Evolutionary conservation across 1,139 yeast genomes (phyloP).

Genomic region (Candida sp.): DNA sequence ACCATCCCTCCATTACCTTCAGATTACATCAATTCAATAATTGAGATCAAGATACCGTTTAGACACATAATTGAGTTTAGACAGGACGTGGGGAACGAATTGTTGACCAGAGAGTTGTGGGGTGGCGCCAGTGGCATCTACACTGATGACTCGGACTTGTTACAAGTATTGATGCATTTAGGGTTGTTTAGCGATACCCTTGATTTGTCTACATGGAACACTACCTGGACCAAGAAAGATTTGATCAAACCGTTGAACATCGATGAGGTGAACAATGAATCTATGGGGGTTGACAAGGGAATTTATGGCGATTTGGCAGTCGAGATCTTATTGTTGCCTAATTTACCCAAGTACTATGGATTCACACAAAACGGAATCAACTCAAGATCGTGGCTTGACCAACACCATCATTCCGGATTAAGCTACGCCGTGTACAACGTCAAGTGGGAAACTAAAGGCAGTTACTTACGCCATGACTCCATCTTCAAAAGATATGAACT

Average conservation of each 20-base stretch:
- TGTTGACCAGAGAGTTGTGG: conserved; percentile 77
- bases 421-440: conserved; percentile 64
- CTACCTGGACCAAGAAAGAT: conserved; percentile 30
- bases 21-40: conserved; percentile 60
- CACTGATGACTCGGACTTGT: conserved; percentile 91
- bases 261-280: conserved; percentile 12
- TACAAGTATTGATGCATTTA: conserved; percentile 73
- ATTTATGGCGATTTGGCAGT: conserved; percentile 63
- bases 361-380: conserved; percentile 67
- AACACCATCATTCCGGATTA: conserved; percentile 66
- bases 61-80: conserved; percentile 33
- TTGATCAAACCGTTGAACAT: conserved; percentile 26
- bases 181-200: conserved; percentile 55
- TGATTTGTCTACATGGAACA: conserved; percentile 39
- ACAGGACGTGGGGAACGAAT: conserved; percentile 41
- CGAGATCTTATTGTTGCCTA: conserved; percentile 72
- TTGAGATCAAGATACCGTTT: conserved; percentile 70
- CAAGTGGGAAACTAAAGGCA: conserved; percentile 47
- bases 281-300: conserved; percentile 26
- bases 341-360: conserved; percentile 64
- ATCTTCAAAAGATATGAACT: conserved; percentile 32
- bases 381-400: conserved; percentile 68
- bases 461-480: conserved; percentile 32
- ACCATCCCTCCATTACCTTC: conserved; percentile 50
- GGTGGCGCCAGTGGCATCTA: conserved; percentile 82